Conservation (phyloP, 2,329 filamentous ascomycete species). For the Pseudogymnoascus sp. region DNA sequence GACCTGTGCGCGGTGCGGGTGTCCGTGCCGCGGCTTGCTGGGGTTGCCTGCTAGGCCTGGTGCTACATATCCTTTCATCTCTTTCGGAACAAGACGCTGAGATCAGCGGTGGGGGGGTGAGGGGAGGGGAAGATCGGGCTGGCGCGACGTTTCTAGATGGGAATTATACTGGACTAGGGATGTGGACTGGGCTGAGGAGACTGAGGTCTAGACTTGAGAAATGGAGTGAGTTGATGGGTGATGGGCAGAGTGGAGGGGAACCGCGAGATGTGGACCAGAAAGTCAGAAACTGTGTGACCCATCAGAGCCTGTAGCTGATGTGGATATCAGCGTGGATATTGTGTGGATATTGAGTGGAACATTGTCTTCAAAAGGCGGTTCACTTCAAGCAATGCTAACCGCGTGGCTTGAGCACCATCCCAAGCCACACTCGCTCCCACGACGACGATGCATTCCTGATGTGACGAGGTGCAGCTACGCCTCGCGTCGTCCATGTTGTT, state of each 20-base stretch:
- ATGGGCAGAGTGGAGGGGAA: neutral
- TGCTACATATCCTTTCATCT: neutral
- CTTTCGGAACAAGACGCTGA: neutral
- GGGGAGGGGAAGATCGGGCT: neutral
- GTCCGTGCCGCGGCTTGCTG: neutral
- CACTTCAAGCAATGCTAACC: neutral
- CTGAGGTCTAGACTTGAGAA: neutral
- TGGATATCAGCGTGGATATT: neutral
- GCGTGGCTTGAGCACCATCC: neutral
- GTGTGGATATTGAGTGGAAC: neutral
- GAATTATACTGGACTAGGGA: neutral
- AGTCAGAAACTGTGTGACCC: neutral
- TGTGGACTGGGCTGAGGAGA: slow-evolving; percentile 3
- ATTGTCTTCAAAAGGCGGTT: neutral
- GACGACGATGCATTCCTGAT: neutral
- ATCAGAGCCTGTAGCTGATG: neutral
- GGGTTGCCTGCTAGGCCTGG: neutral
- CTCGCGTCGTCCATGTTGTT: neutral
- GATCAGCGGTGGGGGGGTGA: neutral
- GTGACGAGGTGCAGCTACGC: neutral
- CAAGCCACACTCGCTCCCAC: neutral
- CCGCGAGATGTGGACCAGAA: neutral
- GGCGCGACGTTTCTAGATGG: slow-evolving; percentile 3
- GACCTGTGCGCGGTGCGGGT: neutral
- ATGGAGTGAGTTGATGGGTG: neutral